These are phyloP conservation scores for Blastobotrys terrestris DNA, from an alignment of 805 yeast genomes.

Conservation along the genomic window DNA sequence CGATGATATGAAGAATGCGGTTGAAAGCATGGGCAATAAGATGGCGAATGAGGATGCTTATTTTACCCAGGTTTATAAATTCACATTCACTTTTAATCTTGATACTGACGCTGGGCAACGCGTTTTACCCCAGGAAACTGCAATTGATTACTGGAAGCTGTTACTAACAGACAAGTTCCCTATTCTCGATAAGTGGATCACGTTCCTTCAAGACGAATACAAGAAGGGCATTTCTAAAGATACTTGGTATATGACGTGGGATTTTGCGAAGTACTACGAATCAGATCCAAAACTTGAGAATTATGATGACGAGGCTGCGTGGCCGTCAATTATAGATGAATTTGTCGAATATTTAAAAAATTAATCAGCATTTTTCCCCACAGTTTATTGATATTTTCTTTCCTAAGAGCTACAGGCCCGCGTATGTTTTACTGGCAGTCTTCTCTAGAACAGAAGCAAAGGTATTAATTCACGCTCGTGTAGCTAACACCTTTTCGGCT, in stretches of 20 bases:
- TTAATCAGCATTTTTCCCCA: neutral
- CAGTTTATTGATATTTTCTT: neutral
- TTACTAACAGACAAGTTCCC: conserved; percentile 42
- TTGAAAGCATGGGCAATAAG: conserved; percentile 31
- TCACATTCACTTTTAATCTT: conserved; percentile 59
- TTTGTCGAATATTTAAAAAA: conserved; percentile 50
- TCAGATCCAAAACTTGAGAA: conserved; percentile 46
- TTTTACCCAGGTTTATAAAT: conserved; percentile 58
- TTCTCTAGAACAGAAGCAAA: neutral
- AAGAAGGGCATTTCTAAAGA: conserved; percentile 57
- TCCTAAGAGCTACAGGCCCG: neutral
- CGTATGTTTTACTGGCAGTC: neutral
- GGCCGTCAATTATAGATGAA: conserved; percentile 89
- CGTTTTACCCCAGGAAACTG: conserved; percentile 43
- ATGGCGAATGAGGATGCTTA: conserved; percentile 31
- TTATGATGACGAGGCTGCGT: conserved; percentile 78
- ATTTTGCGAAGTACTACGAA: conserved; percentile 47
- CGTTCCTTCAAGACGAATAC: conserved; percentile 41
- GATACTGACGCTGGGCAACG: conserved; percentile 25
- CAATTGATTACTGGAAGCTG: conserved; percentile 72
- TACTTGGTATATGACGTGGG: conserved; percentile 78
- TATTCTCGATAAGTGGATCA: conserved; percentile 44
- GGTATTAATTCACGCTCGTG: too few relatives aligned
- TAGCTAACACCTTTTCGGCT: too few relatives aligned
- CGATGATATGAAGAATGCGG: conserved; percentile 42